Conservation (phyloP, 495 filamentous ascomycete species). For the Glutinoglossum americanum region DNA sequence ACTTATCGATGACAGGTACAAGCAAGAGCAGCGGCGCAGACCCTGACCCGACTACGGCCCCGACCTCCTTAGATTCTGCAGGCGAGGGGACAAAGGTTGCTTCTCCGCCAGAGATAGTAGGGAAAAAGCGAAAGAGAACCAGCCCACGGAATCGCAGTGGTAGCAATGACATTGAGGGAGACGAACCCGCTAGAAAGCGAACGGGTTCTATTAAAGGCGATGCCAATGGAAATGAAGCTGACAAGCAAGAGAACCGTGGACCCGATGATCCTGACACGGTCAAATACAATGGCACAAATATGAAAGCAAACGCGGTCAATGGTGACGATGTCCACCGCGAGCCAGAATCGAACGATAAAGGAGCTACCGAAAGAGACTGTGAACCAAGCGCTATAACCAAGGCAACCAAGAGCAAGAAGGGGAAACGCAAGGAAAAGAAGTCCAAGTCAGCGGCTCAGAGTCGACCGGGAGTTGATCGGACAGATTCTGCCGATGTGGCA, state of each 20-base stretch:
- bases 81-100: slow-evolving; percentile 8
- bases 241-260: not conserved
- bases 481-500: slow-evolving; percentile 1
- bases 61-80: slow-evolving; percentile 2
- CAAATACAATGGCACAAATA: not conserved
- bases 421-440: slow-evolving; percentile 15
- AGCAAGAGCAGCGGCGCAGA: not conserved
- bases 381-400: slow-evolving; percentile 7
- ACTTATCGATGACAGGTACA: not conserved
- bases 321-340: not conserved
- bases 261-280: not conserved
- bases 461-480: not conserved
- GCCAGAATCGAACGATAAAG: slow-evolving; percentile 7
- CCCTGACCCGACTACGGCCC: not conserved
- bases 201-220: slow-evolving; percentile 26
- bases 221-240: not conserved
- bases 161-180: slow-evolving; percentile 20
- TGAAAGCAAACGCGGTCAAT: not conserved
- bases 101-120: slow-evolving; percentile 12
- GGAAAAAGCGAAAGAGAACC: slow-evolving; percentile 19
- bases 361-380: slow-evolving; percentile 8
- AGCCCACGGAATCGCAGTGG: slow-evolving; percentile 14
- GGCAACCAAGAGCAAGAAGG: slow-evolving; percentile 11
- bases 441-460: slow-evolving; percentile 1
- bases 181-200: slow-evolving; percentile 35